Base-by-base conservation (phyloP, 2,329 filamentous ascomycete genomes). In the Apiospora koreana region DNA sequence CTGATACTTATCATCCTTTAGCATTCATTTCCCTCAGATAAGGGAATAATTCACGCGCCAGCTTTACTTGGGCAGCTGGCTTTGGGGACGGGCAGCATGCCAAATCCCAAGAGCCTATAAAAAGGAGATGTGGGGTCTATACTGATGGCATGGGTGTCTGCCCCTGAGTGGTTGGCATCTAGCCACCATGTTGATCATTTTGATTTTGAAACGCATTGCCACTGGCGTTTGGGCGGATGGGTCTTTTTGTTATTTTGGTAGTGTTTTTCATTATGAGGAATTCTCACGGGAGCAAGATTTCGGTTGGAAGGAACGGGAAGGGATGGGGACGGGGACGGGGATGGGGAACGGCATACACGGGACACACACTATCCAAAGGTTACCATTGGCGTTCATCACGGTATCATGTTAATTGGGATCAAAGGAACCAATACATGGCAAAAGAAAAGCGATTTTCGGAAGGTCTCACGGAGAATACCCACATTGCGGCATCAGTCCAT, bases 381-480 rank as follows among this genome's bases (percentile, higher is more conserved):
- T 25, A 21, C 28, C 38, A 42, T 9, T 66, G 64, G 42, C 64
- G 64, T 66, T 66, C 62, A 25, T 43, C n/a, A 65, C 12, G 62
- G 62, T 35, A 45, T 66, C 38, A 65, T 28, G 64, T 43, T 66
- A 28, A 23, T 21, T 41, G 62, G 35, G 62, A 45, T 43, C 38
- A 45, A 45, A 21, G 25, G 42, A 45, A 66, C 64, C 42, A 45
- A 43, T 41, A 38, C 31, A 38, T 38, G 64, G 42, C 38, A 66
- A 66, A 28, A 66, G 64, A 66, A 66, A 66, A 66, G 64, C 64
- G 42, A 45, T 18, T 65, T 66, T 45, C 25, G 38, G 38, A 5
- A 45, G 25, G 64, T 31, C 38, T 42, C n/a, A 66, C 41, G 64
- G 38, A 21, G 25, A 66, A 66, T 66, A 43, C 41, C 64, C 54